Evolutionary conservation across 208 protist species (phyloP), one percentile per base, ranked within the genome.

Genomic region (Polymyxa betae): DNA sequence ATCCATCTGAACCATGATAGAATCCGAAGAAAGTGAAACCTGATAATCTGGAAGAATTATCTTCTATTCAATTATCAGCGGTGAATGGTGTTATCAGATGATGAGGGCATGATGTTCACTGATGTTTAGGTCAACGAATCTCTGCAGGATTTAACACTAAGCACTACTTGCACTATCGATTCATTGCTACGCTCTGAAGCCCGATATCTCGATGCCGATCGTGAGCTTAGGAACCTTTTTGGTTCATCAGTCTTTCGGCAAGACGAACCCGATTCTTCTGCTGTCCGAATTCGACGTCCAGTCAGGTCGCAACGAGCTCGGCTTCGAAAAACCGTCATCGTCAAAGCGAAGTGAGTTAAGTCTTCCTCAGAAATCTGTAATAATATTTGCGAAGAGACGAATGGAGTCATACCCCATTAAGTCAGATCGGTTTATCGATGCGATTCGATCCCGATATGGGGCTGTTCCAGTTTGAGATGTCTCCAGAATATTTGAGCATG

Each of bases 351-450:
- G 72, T 82, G 35, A 35, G 72, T 82, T 16, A 35, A 35, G 72
- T 35, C 16, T 5, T 60, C 24, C 24, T 24, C 12, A 60, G 16
- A 82, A n/a, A 5, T 43, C n/a, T 38, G 10, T 40, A 45, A n/a
- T 40, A 82, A 82, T 5, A 35, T 43, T 40, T 82, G 35, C 12
- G 5, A 40, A 82, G 72, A n/a, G 72, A 82, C 35, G 72, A 82
- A 45, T 82, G 72, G 72, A 5, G 16, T 40, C 35, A 45, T 40
- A 5, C 40, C 5, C 72, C 72, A 45, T n/a, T 82, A 20, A 43
- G 72, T n/a, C 72, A 82, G 72, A 5, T 82, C 10, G 72, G 72
- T 5, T n/a, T 82, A 16, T 82, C 72, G 16, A 82, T 82, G 72
- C 5, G 72, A 35, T 40, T 82, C 10, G 72, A 82, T 43, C n/a